Evolutionary conservation across 768 basidiomycete species (phyloP).

Genomic region (Mycena amicta): DNA sequence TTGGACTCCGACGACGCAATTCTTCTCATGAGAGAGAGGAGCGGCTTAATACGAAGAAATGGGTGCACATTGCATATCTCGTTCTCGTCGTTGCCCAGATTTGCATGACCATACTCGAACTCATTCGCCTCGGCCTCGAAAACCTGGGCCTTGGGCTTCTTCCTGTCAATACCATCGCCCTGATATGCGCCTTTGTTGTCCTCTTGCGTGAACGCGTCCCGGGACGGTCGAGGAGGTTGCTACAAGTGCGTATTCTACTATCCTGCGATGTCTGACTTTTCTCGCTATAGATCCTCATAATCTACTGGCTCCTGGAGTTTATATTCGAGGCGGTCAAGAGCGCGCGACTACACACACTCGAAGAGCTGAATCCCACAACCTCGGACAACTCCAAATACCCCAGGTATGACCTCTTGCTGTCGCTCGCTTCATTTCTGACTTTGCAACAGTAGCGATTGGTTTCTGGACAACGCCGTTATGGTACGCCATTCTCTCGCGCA

Average conservation of each 20-base stretch:
- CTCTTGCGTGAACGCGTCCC: constrained; percentile 21
- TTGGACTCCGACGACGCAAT: constrained; percentile 4
- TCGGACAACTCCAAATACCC: constrained; percentile 27
- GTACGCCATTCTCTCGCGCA: constrained; percentile 17
- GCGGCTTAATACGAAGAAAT: constrained; percentile 14
- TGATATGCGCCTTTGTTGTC: constrained; percentile 21
- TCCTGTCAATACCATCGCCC: constrained; percentile 25
- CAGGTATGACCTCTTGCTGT: background rate
- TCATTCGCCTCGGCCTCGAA: constrained; percentile 29
- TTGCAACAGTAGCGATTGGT: constrained; percentile 21
- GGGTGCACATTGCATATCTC: constrained; percentile 30
- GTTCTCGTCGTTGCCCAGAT: constrained; percentile 27
- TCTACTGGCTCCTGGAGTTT: constrained; percentile 28
- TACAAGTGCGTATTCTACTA: constrained; percentile 18
- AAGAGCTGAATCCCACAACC: constrained; percentile 23
- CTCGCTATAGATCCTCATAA: constrained; percentile 20
- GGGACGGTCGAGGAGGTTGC: constrained; percentile 18
- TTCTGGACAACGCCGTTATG: constrained; percentile 31
- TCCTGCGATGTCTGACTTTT: background rate
- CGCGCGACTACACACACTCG: constrained; percentile 20
- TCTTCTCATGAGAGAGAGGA: background rate
- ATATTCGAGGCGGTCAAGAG: constrained; percentile 25
- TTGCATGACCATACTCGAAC: constrained; percentile 33
- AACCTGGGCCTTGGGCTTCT: constrained; percentile 33
- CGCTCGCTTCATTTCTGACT: background rate